Percentiles rank a stretch among this genome's conserved stretches.
These are phyloP conservation scores for Quercus phellos DNA, from an alignment of 331 rosid genomes.

Conservation along the genomic window DNA sequence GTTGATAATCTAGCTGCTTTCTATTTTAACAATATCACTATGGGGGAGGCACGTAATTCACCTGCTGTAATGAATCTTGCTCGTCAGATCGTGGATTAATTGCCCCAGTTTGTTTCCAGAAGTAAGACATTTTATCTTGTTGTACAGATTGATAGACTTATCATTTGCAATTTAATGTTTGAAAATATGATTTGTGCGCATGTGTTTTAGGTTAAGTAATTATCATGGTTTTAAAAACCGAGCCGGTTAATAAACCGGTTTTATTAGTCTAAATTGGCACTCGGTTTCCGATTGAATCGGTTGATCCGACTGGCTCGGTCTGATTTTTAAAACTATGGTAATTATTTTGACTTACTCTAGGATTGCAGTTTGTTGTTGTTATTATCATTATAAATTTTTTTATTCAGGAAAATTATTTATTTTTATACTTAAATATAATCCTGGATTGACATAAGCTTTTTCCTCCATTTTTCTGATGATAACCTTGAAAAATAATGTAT, in stretches of 20 bases:
- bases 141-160: not conserved
- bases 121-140: conserved; percentile 40
- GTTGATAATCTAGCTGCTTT: conserved; percentile 89
- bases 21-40: conserved; percentile 83
- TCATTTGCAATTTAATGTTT: not conserved
- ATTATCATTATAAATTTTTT: too few species aligned
- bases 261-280: too few species aligned
- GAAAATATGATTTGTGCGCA: not conserved
- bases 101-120: conserved; percentile 93
- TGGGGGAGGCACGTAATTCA: conserved; percentile 87
- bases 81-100: conserved; percentile 58
- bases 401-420: too few species aligned
- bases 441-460: not conserved
- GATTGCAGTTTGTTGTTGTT: too few species aligned
- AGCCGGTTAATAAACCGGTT: too few species aligned
- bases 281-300: fast-evolving
- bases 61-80: conserved; percentile 74
- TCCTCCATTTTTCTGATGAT: not conserved
- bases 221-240: not conserved
- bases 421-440: too few species aligned
- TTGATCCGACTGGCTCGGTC: fast-evolving
- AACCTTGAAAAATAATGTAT: not conserved
- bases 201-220: not conserved
- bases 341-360: not conserved
- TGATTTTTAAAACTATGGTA: too few species aligned